A percentile compares a stretch with the other conserved stretches of the same genome.
Conservation (phyloP, 805 yeast species). For the Monosporozyma aerobia region DNA sequence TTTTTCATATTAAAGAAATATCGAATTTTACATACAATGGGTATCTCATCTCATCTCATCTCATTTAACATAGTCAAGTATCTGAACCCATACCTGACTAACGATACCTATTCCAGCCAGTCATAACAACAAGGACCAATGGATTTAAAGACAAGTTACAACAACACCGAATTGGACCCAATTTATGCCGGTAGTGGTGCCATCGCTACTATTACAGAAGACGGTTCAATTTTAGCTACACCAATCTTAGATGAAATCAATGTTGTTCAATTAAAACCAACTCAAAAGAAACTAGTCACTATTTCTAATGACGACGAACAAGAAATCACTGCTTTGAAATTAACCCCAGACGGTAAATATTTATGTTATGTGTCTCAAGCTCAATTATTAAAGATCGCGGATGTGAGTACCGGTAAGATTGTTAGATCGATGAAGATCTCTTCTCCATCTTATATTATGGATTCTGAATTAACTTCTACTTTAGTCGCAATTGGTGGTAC, state of each 20-base stretch:
- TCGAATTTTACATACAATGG: neutral
- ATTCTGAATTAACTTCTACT: conserved; percentile 72
- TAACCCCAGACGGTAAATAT: conserved; percentile 67
- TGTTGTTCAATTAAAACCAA: conserved; percentile 50
- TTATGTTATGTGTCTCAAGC: conserved; percentile 75
- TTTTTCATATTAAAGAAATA: neutral
- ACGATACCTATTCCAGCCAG: neutral
- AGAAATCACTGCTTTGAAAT: conserved; percentile 58
- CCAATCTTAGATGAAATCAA: conserved; percentile 71
- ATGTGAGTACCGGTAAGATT: conserved; percentile 28
- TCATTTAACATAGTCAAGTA: neutral
- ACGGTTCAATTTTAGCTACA: conserved; percentile 62
- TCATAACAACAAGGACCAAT: conserved; percentile 6
- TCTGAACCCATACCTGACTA: neutral
- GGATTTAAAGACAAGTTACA: conserved; percentile 29
- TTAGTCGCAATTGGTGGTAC: conserved; percentile 90
- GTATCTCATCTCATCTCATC: conserved; percentile 5
- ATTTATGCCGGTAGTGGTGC: conserved; percentile 77
- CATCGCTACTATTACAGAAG: conserved; percentile 55
- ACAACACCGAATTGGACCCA: conserved; percentile 51
- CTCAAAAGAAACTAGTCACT: conserved; percentile 34
- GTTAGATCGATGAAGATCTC: conserved; percentile 49
- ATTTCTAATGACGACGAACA: conserved; percentile 81
- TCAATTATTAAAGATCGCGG: conserved; percentile 64
- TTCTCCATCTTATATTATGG: conserved; percentile 74